These are phyloP conservation scores for Endogone sp. DNA, from an alignment of 192 early-diverging fungal species.

Conservation along the genomic window DNA sequence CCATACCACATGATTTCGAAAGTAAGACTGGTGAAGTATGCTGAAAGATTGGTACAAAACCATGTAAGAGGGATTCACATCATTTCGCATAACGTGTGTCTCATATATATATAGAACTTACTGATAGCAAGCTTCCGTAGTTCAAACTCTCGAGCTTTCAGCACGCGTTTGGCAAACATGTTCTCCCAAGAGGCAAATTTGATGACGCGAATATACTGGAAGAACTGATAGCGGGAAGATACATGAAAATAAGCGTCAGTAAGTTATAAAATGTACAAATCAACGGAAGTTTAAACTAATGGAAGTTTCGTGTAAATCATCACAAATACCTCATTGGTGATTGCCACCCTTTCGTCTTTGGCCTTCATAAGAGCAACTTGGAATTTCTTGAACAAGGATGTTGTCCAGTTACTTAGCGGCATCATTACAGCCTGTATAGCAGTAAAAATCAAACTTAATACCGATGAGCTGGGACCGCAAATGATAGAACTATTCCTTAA, in stretches of 20 bases:
- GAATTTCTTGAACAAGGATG: not conserved
- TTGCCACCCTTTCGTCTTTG: conserved; percentile 71
- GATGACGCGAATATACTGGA: conserved; percentile 88
- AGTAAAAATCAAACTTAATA: no score
- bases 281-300: no score
- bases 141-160: conserved; percentile 43
- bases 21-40: not conserved
- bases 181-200: conserved; percentile 84
- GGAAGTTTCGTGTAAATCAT: no score
- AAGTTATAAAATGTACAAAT: not conserved
- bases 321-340: conserved; percentile 38
- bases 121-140: conserved; percentile 40
- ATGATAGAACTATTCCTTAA: no score
- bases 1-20: not conserved
- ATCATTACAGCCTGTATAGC: no score
- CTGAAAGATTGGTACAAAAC: conserved; percentile 14
- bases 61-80: no score
- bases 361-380: conserved; percentile 38
- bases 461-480: no score
- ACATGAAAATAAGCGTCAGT: not conserved
- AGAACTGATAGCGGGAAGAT: conserved; percentile 42
- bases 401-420: not conserved
- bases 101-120: conserved; percentile 11
- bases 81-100: not conserved
- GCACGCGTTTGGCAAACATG: conserved; percentile 59